Base-by-base conservation (phyloP, 2,329 filamentous ascomycete genomes). In the Penicillium oxalicum region DNA sequence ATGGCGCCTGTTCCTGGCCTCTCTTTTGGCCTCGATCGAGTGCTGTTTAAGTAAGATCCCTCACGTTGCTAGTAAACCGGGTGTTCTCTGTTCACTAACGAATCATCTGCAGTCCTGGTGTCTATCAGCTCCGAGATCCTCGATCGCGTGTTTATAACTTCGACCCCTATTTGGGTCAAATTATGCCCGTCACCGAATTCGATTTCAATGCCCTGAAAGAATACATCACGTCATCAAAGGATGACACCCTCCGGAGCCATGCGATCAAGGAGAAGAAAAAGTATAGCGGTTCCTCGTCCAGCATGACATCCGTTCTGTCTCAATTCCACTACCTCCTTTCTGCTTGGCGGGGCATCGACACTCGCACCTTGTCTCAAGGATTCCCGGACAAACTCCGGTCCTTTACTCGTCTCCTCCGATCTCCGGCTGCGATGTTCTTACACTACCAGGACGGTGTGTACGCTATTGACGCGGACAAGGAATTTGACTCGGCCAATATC, bases 261-360 rank as follows among this genome's bases (percentile, higher is more conserved):
- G 87, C 88, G 2, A 74, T 76, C 43, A 69, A 82, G 46, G 70
- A 87, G 51, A 72, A 76, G 9, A 89, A 84, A 66, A 94, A 87
- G 63, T 98, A 94, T 64, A 85, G 90, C 9, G 93, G 93, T 8
- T 98, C 93, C 9, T 97, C 93, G 0, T 98, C 93, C 1, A 97
- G 91, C 70, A 95, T 96, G 90, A 95, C 91, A 1, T 77, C 84
- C 2, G 83, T 87, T 44, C 76, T 98, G 39, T 80, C 86, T 2
- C 94, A 98, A 61, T 95, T 98, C 63, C 93, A 98, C 67, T 97
- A 83, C 61, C 78, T 98, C 3, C 76, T 98, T 8, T 97, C 91
- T 0, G 73, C 78, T 5, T 97, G 89, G 86, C 83, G 94, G 45
- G 73, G 75, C 2, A 75, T 95, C 51, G 86, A 88, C 51, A 71